These are phyloP conservation scores for Penicillium sp. DNA, from an alignment of 2,329 filamentous ascomycete genomes.

Conservation along the genomic window DNA sequence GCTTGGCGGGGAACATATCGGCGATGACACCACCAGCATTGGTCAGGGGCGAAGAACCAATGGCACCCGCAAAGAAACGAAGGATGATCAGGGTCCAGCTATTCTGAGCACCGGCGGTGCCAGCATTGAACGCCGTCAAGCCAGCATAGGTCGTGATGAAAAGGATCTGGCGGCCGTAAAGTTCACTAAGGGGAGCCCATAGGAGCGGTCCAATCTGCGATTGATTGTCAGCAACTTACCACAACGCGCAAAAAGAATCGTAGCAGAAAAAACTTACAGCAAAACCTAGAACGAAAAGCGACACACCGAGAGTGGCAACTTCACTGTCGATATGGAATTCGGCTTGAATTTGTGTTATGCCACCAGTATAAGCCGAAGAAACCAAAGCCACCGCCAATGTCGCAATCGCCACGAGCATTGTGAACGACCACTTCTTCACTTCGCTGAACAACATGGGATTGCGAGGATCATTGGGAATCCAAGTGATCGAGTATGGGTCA, in stretches of 20 bases:
- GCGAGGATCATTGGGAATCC: slow-evolving; percentile 59
- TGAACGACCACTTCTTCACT: slow-evolving; percentile 60
- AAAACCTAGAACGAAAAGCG: slow-evolving; percentile 59
- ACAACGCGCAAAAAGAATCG: no score
- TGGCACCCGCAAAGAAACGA: slow-evolving; percentile 58
- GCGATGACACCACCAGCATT: slow-evolving; percentile 46
- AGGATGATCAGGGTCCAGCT: slow-evolving; percentile 56
- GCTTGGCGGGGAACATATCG: slow-evolving; percentile 51
- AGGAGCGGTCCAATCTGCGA: slow-evolving; percentile 52
- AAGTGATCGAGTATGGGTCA: slow-evolving; percentile 63
- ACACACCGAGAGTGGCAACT: slow-evolving; percentile 57
- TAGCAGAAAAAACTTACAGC: slow-evolving; percentile 17
- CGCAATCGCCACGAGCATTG: slow-evolving; percentile 57
- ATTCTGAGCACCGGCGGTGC: slow-evolving; percentile 50
- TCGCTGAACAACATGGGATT: slow-evolving; percentile 59
- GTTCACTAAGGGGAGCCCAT: slow-evolving; percentile 61
- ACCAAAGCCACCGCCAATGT: slow-evolving; percentile 65
- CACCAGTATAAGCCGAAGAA: slow-evolving; percentile 51
- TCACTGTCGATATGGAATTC: slow-evolving; percentile 51
- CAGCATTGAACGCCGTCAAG: slow-evolving; percentile 56
- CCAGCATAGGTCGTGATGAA: slow-evolving; percentile 48
- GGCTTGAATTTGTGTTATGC: slow-evolving; percentile 42
- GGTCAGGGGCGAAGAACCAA: slow-evolving; percentile 52
- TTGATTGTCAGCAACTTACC: no score
- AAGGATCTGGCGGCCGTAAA: slow-evolving; percentile 56